phyloP scores from a whole-genome alignment of 768 basidiomycete genomes.

The Ramaria sp. region DNA sequence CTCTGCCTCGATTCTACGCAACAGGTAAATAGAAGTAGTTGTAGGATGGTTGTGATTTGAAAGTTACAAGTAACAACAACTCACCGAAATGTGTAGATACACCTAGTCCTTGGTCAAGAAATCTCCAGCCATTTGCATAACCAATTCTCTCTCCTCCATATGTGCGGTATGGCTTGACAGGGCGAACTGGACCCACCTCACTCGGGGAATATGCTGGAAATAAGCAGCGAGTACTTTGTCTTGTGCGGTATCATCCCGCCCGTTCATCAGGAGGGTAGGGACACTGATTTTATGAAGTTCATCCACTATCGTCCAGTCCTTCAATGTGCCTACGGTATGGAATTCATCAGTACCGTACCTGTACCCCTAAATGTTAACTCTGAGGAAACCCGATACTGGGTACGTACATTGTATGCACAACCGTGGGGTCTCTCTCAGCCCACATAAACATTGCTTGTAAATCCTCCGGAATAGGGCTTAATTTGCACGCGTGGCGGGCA shows the following conservation, averaged over 20 bases:
- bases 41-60: no score
- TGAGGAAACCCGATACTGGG: neutral
- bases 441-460: conserved; percentile 23
- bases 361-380: neutral
- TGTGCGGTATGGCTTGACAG: conserved; percentile 35
- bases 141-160: conserved; percentile 36
- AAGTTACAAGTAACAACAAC: no score
- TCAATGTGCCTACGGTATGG: conserved; percentile 29
- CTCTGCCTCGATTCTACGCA: no score
- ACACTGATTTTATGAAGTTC: conserved; percentile 29
- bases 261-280: conserved; percentile 30
- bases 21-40: no score
- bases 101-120: no score
- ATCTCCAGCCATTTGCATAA: no score
- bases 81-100: no score
- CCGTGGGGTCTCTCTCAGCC: conserved; percentile 35
- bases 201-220: conserved; percentile 29
- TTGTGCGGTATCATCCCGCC: conserved; percentile 29
- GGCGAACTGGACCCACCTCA: conserved; percentile 35
- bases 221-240: conserved; percentile 27
- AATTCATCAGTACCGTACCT: conserved; percentile 29
- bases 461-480: conserved; percentile 35
- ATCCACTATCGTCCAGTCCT: conserved; percentile 37
- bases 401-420: conserved; percentile 34
- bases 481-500: conserved; percentile 30